A percentile compares a stretch with the other conserved stretches of the same genome.
phyloP scores from a whole-genome alignment of 768 basidiomycete genomes.

The Phlebiopsis flavidoalba region DNA sequence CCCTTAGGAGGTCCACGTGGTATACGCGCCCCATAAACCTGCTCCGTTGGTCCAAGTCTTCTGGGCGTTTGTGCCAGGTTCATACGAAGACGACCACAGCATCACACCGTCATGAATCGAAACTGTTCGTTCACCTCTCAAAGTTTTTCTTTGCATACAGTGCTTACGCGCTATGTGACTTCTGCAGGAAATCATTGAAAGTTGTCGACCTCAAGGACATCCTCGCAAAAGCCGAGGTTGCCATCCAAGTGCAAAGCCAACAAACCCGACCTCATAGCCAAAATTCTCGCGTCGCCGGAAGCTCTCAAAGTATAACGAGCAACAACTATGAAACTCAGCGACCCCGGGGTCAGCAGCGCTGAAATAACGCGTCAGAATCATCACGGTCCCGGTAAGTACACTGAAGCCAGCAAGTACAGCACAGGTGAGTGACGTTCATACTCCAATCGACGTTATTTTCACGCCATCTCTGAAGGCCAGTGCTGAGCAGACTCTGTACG shows the following conservation, averaged over 20 bases:
- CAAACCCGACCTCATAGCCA: slow-evolving; percentile 63
- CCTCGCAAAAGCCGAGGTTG: slow-evolving; percentile 44
- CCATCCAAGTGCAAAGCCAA: slow-evolving; percentile 52
- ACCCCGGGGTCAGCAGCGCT: no score
- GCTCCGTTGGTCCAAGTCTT: neutral
- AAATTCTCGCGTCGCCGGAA: slow-evolving; percentile 46
- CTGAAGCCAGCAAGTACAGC: neutral
- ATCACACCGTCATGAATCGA: neutral
- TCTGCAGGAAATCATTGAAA: slow-evolving; percentile 53
- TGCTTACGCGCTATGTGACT: neutral
- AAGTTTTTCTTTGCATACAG: neutral
- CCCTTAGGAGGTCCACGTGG: neutral
- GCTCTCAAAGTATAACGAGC: slow-evolving; percentile 49
- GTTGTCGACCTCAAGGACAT: slow-evolving; percentile 66
- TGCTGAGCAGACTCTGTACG: neutral
- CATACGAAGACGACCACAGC: neutral
- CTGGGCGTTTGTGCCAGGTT: neutral
- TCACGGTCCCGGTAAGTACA: neutral
- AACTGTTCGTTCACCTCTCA: neutral
- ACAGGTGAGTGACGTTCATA: neutral
- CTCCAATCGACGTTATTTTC: neutral
- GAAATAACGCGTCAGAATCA: slow-evolving; percentile 23
- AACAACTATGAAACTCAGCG: slow-evolving; percentile 15
- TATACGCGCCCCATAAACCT: neutral
- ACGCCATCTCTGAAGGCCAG: neutral